Conservation (phyloP, 176 grass and related monocot species). For the Carex parvula region DNA sequence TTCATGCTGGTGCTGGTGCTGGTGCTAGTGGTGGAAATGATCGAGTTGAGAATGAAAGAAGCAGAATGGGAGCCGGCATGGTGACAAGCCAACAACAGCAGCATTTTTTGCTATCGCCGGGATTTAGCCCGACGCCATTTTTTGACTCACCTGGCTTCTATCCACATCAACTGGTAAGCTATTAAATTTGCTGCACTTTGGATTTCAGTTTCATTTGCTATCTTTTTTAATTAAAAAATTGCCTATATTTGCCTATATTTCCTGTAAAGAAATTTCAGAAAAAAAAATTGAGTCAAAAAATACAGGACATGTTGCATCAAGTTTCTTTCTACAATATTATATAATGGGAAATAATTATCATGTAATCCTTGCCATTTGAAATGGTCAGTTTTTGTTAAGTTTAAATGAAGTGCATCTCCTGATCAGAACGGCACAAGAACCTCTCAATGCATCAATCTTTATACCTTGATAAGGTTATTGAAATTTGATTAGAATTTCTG, state of each 20-base stretch:
- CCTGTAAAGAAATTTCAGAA: neutral
- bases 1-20: constrained; percentile 32
- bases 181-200: neutral
- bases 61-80: neutral
- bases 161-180: constrained; percentile 61
- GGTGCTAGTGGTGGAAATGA: neutral
- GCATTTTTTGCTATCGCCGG: constrained; percentile 63
- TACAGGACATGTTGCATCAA: neutral
- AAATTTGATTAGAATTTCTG: constrained; percentile 12
- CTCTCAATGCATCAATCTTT: constrained; percentile 13
- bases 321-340: neutral
- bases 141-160: constrained; percentile 73
- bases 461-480: neutral
- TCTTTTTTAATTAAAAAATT: neutral
- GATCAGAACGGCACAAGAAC: neutral
- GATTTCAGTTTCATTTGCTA: neutral
- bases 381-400: neutral
- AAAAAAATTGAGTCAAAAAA: too few species aligned
- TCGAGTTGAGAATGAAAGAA: constrained; percentile 10
- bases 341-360: constrained; percentile 12
- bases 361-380: neutral
- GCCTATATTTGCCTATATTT: neutral
- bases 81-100: neutral
- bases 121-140: constrained; percentile 61
- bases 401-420: neutral